Conservation (phyloP, 768 basidiomycete genomes). For the Termitomyces sp. region DNA sequence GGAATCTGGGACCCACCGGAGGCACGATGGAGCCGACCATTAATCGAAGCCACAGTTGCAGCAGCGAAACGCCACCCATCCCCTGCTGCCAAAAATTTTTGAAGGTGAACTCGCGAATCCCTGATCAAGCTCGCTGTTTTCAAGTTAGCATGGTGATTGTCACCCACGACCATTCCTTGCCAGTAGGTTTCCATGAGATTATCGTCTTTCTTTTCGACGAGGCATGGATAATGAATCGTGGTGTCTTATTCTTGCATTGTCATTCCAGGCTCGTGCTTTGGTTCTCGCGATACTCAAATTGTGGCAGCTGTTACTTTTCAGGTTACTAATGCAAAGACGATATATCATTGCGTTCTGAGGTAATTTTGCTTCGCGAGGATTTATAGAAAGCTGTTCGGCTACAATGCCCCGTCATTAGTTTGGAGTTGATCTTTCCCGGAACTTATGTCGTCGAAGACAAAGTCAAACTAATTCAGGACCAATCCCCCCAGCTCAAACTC, state of each 20-base stretch:
- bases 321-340: neutral
- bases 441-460: too few relatives aligned
- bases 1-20: conserved; percentile 82
- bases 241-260: neutral
- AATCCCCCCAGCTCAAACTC: too few relatives aligned
- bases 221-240: neutral
- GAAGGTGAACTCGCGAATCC: neutral
- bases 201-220: neutral
- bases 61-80: conserved; percentile 25
- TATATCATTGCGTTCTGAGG: neutral
- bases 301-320: neutral
- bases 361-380: neutral
- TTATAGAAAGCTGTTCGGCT: neutral
- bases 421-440: neutral
- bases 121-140: neutral
- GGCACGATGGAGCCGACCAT: conserved; percentile 61
- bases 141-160: neutral
- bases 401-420: neutral
- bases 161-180: neutral
- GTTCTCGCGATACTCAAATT: neutral
- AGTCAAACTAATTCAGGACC: too few relatives aligned
- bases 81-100: neutral
- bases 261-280: neutral
- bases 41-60: conserved; percentile 56
- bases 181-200: neutral